phyloP scores from a whole-genome alignment of 331 rosid species.

The Stylosanthes scabra region DNA sequence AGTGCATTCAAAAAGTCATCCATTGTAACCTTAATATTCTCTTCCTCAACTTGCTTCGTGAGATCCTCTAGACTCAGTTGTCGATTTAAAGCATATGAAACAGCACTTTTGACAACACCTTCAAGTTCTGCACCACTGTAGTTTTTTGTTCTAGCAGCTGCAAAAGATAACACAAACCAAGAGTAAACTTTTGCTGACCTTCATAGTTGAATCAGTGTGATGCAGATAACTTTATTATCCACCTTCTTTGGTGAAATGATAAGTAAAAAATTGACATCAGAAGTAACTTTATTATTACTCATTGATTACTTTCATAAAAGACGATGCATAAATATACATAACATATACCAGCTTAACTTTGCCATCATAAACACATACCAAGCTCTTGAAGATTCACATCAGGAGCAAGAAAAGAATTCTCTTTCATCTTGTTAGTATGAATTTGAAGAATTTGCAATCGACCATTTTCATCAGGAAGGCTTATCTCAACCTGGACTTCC shows the following conservation, averaged over 20 bases:
- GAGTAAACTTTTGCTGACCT: slow-evolving; percentile 30
- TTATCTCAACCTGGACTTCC: slow-evolving; percentile 98
- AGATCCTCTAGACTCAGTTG: slow-evolving; percentile 95
- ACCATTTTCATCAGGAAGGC: slow-evolving; percentile 99
- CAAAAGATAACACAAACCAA: slow-evolving; percentile 31
- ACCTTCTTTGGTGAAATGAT: not conserved
- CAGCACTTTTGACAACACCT: slow-evolving; percentile 99
- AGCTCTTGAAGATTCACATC: slow-evolving; percentile 93
- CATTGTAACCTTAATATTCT: slow-evolving; percentile 92
- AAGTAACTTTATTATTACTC: not conserved
- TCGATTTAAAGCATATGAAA: slow-evolving; percentile 93
- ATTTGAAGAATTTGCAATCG: slow-evolving; percentile 95
- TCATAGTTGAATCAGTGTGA: too few relatives aligned
- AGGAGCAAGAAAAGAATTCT: slow-evolving; percentile 92
- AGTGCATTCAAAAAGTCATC: slow-evolving; percentile 90
- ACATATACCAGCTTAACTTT: slow-evolving; percentile 25
- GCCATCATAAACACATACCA: slow-evolving; percentile 61
- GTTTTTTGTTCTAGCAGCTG: slow-evolving; percentile 98
- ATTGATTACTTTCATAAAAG: not conserved
- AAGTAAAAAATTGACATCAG: slow-evolving; percentile 13
- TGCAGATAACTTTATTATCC: slow-evolving; percentile 24
- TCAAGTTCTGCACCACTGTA: slow-evolving; percentile 99
- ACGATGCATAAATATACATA: slow-evolving; percentile 11
- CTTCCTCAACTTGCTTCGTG: slow-evolving; percentile 96
- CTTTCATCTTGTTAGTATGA: slow-evolving; percentile 98